Evolutionary conservation across 345 rosid genomes (phyloP), one percentile per base, ranked within the genome.

Genomic region (Conringia planisiliqua): DNA sequence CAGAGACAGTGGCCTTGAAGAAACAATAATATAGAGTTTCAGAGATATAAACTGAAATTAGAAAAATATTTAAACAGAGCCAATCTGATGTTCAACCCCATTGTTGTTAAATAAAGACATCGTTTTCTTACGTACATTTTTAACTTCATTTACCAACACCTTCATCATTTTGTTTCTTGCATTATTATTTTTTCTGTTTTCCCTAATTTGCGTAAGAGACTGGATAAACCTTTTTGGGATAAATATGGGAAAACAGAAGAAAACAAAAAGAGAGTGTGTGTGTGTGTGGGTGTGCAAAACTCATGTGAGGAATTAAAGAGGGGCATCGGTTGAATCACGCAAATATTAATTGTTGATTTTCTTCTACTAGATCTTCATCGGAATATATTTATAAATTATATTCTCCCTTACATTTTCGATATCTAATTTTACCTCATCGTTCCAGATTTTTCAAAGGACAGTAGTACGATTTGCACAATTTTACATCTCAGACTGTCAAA

Each of bases 281-380:
- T 9, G 26, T 11, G 71, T 0, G 35, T 0, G 4, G 0, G 5
- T 3, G 62, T 76, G 73, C 81, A 78, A 78, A 71, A 78, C 60
- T 78, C 81, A 72, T 67, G 81, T 78, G 81, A 72, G 59, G 30
- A 66, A 72, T 78, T 72, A 42, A 78, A 72, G 40, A 72, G 54
- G 5, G 5, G 33, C 38, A 72, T 74, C 68, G 78, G 78, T 72
- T 78, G 78, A 66, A 72, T 78, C 81, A 78, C 78, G 74, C 70
- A 60, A 17, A 30, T 67, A 78, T 66, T 78, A 48, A 78, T 51
- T 51, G 67, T 77, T 11, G 6, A 10, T 48, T 60, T 60, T 60
- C 44, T 59, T 44, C 10, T 46, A 9, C 5, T 39, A 40, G 60
- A 76, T 68, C 27, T 56, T 36, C 11, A 35, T 6, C 22, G 76